These are phyloP conservation scores for Stentor roeselii DNA, from an alignment of 73 alveolate genomes.

Conservation along the genomic window DNA sequence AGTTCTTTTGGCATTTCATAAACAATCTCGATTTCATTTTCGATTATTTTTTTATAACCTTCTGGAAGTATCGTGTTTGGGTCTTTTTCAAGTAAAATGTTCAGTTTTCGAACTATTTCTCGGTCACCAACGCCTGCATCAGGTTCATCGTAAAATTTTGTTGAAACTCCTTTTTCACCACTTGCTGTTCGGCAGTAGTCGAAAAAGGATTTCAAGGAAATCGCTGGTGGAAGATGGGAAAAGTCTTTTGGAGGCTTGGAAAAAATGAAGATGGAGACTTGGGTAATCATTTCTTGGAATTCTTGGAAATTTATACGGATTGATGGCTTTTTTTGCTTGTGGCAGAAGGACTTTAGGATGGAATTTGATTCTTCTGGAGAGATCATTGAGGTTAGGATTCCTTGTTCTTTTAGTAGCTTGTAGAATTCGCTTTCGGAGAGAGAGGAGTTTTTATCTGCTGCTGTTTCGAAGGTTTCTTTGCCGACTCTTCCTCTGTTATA, in stretches of 20 bases:
- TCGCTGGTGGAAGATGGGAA: conserved; percentile 61
- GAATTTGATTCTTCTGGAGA: conserved; percentile 34
- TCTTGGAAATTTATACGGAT: conserved; percentile 36
- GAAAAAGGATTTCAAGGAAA: conserved; percentile 30
- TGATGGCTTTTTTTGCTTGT: conserved; percentile 34
- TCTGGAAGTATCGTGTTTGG: conserved; percentile 59
- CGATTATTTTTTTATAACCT: conserved; percentile 47
- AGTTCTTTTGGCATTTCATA: conserved; percentile 40
- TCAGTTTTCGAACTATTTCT: conserved; percentile 47
- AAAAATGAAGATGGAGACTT: conserved; percentile 47
- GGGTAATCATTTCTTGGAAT: conserved; percentile 35
- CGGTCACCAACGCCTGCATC: conserved; percentile 62
- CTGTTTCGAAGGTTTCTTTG: conserved; percentile 31
- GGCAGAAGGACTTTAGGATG: conserved; percentile 23
- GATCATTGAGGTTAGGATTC: conserved; percentile 33
- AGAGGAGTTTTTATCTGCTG: conserved; percentile 33
- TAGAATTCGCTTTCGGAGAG: conserved; percentile 32
- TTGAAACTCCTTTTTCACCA: conserved; percentile 48
- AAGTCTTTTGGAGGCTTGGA: conserved; percentile 54
- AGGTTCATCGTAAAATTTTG: conserved; percentile 62
- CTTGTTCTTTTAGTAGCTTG: conserved; percentile 66
- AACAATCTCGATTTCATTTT: conserved; percentile 34
- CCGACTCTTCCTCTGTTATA: conserved; percentile 27
- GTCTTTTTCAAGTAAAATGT: conserved; percentile 39
- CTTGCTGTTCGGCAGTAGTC: conserved; percentile 38